Conservation (phyloP, 169 alveolate genomes). For the Babesia bigemina region DNA sequence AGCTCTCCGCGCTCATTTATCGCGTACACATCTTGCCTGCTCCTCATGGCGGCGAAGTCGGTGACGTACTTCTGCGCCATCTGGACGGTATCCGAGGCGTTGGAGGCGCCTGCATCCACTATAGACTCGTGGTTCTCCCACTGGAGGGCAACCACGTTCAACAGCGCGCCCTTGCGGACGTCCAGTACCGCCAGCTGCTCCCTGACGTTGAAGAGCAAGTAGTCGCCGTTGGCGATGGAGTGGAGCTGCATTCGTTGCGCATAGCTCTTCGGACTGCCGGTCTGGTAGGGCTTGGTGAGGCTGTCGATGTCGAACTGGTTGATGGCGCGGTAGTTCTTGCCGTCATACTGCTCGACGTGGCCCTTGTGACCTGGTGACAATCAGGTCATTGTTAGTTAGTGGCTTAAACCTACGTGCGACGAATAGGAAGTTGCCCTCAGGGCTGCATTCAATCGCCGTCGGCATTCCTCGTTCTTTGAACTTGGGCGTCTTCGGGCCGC, state of each 20-base stretch:
- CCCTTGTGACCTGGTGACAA: conserved; percentile 36
- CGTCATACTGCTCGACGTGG: conserved; percentile 46
- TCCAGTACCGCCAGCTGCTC: conserved; percentile 40
- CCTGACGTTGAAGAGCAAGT: conserved; percentile 31
- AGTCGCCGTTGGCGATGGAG: conserved; percentile 6
- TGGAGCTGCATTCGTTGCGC: conserved; percentile 33
- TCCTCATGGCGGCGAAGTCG: conserved; percentile 48
- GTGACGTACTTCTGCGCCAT: conserved; percentile 16
- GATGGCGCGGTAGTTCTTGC: conserved; percentile 11
- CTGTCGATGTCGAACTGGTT: conserved; percentile 7
- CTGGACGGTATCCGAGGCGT: neutral
- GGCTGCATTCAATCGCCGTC: conserved; percentile 31
- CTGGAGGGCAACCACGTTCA: neutral
- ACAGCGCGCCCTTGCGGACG: conserved; percentile 5
- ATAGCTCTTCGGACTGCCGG: neutral
- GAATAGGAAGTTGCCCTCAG: conserved; percentile 28
- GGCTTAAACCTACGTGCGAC: conserved; percentile 31
- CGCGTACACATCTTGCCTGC: conserved; percentile 42
- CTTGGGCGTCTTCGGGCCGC: neutral
- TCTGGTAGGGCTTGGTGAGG: neutral
- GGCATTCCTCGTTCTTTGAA: conserved; percentile 17
- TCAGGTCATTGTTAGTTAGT: neutral
- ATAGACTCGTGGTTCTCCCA: conserved; percentile 16
- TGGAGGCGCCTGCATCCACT: neutral
- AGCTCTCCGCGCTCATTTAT: conserved; percentile 55